Conservation (phyloP, 768 basidiomycete species). For the Cubamyces sp. region DNA sequence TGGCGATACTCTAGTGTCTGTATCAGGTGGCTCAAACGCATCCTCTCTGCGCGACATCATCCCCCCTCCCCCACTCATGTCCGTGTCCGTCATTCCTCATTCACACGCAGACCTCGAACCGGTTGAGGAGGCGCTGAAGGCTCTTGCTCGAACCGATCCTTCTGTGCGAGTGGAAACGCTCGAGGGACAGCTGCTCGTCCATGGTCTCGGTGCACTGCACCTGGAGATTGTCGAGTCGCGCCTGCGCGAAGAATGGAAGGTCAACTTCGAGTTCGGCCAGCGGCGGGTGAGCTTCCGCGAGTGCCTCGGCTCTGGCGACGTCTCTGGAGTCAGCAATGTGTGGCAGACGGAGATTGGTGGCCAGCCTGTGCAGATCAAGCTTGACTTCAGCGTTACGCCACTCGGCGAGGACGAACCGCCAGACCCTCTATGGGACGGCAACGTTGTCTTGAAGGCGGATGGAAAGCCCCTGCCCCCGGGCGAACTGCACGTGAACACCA, state of each 20-base stretch:
- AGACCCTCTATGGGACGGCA: constrained; percentile 77
- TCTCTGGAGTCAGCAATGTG: constrained; percentile 40
- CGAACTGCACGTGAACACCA: constrained; percentile 42
- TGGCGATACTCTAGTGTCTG: constrained; percentile 79
- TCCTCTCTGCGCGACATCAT: constrained; percentile 63
- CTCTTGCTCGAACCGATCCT: constrained; percentile 86
- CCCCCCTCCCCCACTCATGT: constrained; percentile 84
- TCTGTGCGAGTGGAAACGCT: constrained; percentile 79
- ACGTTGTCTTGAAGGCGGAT: constrained; percentile 62
- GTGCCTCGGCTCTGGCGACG: constrained; percentile 40
- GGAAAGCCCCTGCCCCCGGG: constrained; percentile 59
- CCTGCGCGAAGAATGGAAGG: constrained; percentile 79
- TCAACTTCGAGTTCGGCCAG: constrained; percentile 73
- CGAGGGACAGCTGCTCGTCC: constrained; percentile 83
- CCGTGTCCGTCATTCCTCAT: constrained; percentile 79
- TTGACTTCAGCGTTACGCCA: constrained; percentile 60
- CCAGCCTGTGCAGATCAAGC: constrained; percentile 50
- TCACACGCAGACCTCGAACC: constrained; percentile 79
- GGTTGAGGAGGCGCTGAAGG: constrained; percentile 73
- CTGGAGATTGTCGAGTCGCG: constrained; percentile 90
- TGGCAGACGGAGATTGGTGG: constrained; percentile 73
- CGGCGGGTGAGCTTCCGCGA: constrained; percentile 86
- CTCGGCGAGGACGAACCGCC: constrained; percentile 60
- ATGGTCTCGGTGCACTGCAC: constrained; percentile 84
- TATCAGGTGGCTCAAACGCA: constrained; percentile 40